Conservation (phyloP, 108 stramenopile species). For the Mediolabrus comicus region DNA sequence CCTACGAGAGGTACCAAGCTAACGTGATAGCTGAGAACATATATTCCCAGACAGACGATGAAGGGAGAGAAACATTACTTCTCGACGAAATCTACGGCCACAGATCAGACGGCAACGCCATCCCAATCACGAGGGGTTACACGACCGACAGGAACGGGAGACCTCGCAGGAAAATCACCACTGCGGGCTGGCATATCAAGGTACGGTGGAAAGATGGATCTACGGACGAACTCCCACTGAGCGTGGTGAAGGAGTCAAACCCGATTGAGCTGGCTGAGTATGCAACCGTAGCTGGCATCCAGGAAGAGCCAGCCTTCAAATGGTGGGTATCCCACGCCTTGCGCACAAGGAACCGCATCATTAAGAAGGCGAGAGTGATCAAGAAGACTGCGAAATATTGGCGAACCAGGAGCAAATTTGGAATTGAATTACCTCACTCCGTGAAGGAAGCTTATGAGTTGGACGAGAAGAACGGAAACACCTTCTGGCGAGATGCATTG, state of each 20-base stretch:
- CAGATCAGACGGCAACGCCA: constrained; percentile 10
- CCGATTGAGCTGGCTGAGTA: constrained; percentile 32
- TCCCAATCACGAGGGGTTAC: background rate
- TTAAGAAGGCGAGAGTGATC: background rate
- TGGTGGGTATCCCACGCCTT: constrained; percentile 22
- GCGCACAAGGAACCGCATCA: constrained; percentile 7
- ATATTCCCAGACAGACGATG: constrained; percentile 32
- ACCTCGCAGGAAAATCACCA: background rate
- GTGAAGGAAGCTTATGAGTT: constrained; percentile 26
- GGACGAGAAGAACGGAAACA: constrained; percentile 29
- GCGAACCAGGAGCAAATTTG: constrained; percentile 26
- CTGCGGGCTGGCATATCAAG: constrained; percentile 33
- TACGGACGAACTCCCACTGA: constrained; percentile 23
- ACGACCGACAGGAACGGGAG: background rate
- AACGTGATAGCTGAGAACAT: constrained; percentile 55
- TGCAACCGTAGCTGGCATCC: constrained; percentile 7
- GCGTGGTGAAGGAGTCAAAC: constrained; percentile 32
- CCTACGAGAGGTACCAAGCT: constrained; percentile 20
- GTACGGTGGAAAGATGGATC: constrained; percentile 37
- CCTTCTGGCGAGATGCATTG: constrained; percentile 36
- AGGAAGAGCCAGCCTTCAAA: constrained; percentile 21
- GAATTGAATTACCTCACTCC: constrained; percentile 24
- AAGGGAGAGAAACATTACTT: constrained; percentile 20
- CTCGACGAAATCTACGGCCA: constrained; percentile 39
- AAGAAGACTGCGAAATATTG: constrained; percentile 34